Percentiles rank a stretch among this genome's conserved stretches.
phyloP scores from a whole-genome alignment of 768 basidiomycete species.

The Suillus subluteus region DNA sequence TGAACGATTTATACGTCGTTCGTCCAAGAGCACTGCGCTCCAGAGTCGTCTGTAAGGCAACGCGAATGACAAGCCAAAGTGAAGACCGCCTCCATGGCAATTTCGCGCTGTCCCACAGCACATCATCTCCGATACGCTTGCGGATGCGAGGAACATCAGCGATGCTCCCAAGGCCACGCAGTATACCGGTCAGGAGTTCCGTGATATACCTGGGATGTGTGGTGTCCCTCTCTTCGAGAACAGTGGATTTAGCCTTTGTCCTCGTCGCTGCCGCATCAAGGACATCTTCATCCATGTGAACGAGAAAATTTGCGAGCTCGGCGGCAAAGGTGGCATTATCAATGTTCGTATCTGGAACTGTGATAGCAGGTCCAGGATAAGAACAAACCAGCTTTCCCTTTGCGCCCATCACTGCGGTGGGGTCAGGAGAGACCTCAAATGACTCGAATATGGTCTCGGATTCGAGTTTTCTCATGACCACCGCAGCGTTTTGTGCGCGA shows the following conservation, averaged over 20 bases:
- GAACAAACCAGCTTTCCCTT: conserved; percentile 48
- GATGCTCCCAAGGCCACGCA: conserved; percentile 41
- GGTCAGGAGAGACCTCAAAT: conserved; percentile 48
- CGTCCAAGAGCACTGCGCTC: conserved; percentile 17
- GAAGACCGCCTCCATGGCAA: conserved; percentile 54
- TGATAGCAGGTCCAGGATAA: conserved; percentile 49
- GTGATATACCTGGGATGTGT: conserved; percentile 52
- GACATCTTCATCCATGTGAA: conserved; percentile 36
- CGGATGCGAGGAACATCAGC: conserved; percentile 31
- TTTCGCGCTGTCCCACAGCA: conserved; percentile 41
- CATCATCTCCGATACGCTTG: conserved; percentile 53
- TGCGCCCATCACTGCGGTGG: conserved; percentile 38
- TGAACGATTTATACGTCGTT: conserved; percentile 36
- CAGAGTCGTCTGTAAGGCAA: conserved; percentile 45
- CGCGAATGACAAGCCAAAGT: conserved; percentile 53
- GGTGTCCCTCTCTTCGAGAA: conserved; percentile 33
- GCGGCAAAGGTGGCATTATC: conserved; percentile 33
- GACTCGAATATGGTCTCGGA: conserved; percentile 42
- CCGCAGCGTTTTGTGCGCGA: conserved; percentile 50
- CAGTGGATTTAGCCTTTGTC: conserved; percentile 39
- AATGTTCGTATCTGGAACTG: conserved; percentile 34
- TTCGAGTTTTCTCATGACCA: conserved; percentile 40
- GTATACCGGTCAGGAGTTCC: conserved; percentile 49
- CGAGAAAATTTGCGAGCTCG: conserved; percentile 44
- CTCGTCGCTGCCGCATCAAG: conserved; percentile 34